Percentiles rank a stretch among this genome's conserved stretches.
phyloP scores from a whole-genome alignment of 768 basidiomycete genomes.

The Nidularia sp. region DNA sequence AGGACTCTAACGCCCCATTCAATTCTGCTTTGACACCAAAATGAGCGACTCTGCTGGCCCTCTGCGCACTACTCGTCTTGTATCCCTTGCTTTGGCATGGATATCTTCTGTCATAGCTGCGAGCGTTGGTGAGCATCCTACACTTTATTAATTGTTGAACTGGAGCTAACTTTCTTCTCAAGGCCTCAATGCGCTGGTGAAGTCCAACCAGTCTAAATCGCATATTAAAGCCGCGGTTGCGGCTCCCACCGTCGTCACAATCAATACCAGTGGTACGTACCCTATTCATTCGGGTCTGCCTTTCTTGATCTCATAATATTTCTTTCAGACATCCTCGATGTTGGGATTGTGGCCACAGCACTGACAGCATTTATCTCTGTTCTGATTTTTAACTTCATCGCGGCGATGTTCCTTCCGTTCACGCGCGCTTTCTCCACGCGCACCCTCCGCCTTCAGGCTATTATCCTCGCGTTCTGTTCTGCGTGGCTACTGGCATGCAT shows the following conservation, averaged over 20 bases:
- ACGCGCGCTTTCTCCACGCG: conserved; percentile 8
- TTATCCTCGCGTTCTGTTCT: conserved; percentile 34
- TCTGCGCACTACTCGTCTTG: conserved; percentile 5
- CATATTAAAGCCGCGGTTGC: conserved; percentile 24
- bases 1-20: no score
- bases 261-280: conserved; percentile 31
- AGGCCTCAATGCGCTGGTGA: conserved; percentile 39
- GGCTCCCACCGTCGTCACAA: conserved; percentile 23
- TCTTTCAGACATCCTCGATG: conserved; percentile 30
- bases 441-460: conserved; percentile 15
- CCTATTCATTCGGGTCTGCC: background rate
- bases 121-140: conserved; percentile 7
- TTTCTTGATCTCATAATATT: background rate
- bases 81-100: conserved; percentile 10
- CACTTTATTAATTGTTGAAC: background rate
- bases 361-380: conserved; percentile 13
- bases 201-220: conserved; percentile 34
- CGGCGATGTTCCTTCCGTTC: conserved; percentile 7
- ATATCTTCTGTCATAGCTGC: conserved; percentile 13
- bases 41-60: conserved; percentile 2
- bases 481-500: conserved; percentile 46
- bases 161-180: background rate
- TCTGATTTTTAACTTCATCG: conserved; percentile 12
- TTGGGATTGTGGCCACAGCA: conserved; percentile 26
- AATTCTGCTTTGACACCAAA: no score